phyloP scores from a whole-genome alignment of 2,329 filamentous ascomycete genomes.

The Colletotrichum sp. region DNA sequence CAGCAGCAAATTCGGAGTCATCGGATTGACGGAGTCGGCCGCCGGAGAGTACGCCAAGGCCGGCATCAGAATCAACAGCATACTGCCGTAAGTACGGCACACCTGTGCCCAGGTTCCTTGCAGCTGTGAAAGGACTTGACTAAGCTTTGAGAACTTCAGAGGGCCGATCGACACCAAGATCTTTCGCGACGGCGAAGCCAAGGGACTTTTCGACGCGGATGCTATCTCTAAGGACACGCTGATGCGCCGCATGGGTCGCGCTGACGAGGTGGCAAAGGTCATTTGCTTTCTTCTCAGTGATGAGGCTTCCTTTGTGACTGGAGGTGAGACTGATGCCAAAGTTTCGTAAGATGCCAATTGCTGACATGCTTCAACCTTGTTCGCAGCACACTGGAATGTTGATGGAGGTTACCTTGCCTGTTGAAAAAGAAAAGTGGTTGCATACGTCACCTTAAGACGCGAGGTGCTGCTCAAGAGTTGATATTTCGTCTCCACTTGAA shows the following conservation, averaged over 20 bases:
- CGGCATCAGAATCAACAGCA: not conserved
- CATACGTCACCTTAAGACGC: not conserved
- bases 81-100: not conserved
- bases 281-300: not conserved
- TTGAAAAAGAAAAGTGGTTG: not conserved
- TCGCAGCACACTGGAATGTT: not conserved
- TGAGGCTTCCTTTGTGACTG: not conserved
- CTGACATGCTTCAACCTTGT: not conserved
- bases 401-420: not conserved
- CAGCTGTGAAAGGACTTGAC: not conserved
- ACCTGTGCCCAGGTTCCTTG: not conserved
- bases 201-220: not conserved
- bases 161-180: not conserved
- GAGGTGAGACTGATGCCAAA: not conserved
- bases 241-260: not conserved
- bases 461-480: not conserved
- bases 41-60: not conserved
- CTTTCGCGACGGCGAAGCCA: not conserved
- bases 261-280: not conserved
- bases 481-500: too few species aligned
- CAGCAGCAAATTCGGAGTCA: not conserved
- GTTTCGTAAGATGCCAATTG: not conserved
- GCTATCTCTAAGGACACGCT: not conserved
- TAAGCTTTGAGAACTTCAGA: not conserved
- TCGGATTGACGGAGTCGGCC: not conserved